A percentile compares a stretch with the other conserved stretches of the same genome.
phyloP scores from a whole-genome alignment of 2,329 filamentous ascomycete genomes.

The Lomentospora prolificans region DNA sequence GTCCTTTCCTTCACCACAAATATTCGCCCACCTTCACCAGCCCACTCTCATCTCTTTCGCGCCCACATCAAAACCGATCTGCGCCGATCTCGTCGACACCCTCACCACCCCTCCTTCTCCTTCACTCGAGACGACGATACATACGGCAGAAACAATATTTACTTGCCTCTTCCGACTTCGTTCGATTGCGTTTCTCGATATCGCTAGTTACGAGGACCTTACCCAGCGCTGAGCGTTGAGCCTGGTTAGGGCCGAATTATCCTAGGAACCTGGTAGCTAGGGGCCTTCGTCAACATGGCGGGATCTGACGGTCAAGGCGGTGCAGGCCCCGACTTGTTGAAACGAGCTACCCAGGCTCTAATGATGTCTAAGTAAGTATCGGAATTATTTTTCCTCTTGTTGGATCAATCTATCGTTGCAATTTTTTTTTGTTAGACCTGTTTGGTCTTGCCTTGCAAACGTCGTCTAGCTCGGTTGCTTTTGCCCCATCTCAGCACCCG shows the following conservation, averaged over 20 bases:
- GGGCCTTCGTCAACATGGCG: slow-evolving; percentile 30
- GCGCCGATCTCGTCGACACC: slow-evolving; percentile 1
- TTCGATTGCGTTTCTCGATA: background rate
- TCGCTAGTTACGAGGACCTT: background rate
- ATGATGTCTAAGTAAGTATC: slow-evolving; percentile 51
- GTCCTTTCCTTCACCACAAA: slow-evolving; percentile 4
- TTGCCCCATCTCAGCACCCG: no score
- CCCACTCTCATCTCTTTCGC: background rate
- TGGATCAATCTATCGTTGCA: slow-evolving; percentile 15
- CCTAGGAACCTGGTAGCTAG: background rate
- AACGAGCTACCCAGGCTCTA: slow-evolving; percentile 52
- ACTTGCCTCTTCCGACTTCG: background rate
- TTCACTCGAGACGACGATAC: background rate
- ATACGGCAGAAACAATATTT: background rate
- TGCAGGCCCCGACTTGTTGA: slow-evolving; percentile 46
- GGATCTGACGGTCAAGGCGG: slow-evolving; percentile 33
- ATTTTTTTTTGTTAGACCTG: slow-evolving; percentile 9
- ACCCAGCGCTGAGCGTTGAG: background rate
- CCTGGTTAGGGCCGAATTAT: background rate
- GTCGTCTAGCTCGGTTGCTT: background rate
- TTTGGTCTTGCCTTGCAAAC: slow-evolving; percentile 6
- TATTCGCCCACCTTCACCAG: background rate
- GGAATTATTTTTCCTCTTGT: slow-evolving; percentile 14
- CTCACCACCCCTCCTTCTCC: background rate
- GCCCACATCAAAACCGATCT: background rate